phyloP scores from a whole-genome alignment of 1,139 yeast genomes.

The Yamadazyma atmosphaerica region DNA sequence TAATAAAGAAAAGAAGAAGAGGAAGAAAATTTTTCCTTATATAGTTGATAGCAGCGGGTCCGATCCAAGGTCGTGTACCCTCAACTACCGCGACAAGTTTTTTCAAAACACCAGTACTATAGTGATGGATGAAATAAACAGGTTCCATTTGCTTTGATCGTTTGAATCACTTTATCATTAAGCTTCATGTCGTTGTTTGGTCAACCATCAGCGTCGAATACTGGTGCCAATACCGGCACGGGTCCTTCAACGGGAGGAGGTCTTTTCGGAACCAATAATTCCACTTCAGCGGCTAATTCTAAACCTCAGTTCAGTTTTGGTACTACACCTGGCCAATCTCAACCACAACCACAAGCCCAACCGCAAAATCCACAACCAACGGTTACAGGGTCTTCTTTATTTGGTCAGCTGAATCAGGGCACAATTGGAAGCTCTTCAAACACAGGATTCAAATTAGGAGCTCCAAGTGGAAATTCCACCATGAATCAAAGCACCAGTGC shows the following conservation, averaged over 20 bases:
- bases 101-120: neutral
- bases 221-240: constrained; percentile 5
- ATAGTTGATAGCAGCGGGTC: neutral
- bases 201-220: constrained; percentile 8
- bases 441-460: constrained; percentile 6
- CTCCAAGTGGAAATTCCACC: neutral
- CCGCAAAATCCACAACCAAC: constrained; percentile 2
- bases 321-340: constrained; percentile 7
- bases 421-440: neutral
- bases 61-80: neutral
- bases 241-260: constrained; percentile 4
- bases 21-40: constrained; percentile 10
- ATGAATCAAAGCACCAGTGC: neutral
- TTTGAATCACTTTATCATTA: too few species aligned
- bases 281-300: neutral
- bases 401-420: neutral
- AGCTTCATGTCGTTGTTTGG: constrained; percentile 21
- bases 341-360: constrained; percentile 6
- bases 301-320: constrained; percentile 15
- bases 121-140: neutral
- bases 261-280: constrained; percentile 6
- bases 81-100: neutral
- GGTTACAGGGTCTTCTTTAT: neutral
- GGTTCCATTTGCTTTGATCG: neutral
- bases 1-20: constrained; percentile 22